Base-by-base conservation (phyloP, 176 grass and related monocot genomes). In the Thalia dealbata region DNA sequence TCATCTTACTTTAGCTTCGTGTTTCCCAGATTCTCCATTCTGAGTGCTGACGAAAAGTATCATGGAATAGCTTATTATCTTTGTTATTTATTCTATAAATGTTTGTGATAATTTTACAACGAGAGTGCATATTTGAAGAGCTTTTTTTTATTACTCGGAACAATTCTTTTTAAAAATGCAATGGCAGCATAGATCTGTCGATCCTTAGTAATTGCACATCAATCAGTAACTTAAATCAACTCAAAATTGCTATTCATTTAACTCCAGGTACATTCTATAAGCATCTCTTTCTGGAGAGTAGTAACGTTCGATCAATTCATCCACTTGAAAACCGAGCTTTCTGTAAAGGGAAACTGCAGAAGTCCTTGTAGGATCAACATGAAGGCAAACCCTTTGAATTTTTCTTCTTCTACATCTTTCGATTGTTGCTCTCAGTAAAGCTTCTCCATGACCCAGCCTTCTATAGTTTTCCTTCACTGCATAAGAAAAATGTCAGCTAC, bases 261-360 rank as follows among this genome's bases (percentile, higher is more conserved):
- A 85, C 86, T 97, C 95, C 64, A 97, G 52, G 71, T 84, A 92
- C 90, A 97, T 93, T 42, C 95, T 81, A 71, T 88, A 93, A 52
- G 90, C 95, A 76, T 91, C 55, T 77, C 87, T 91, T 25, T 84
- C 73, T 3, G 87, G 73, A 14, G 87, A 82, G 76, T 93, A 99
- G 71, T 88, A 99, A 61, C 79, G 83, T 24, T 83, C 73, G 32
- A 99, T 72, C 54, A 78, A 80, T 43, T 78, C 67, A 76, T 93
- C 95, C 19, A 93, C 55, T 79, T 84, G 77, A 74, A 99, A 99
- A 7, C 95, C 90, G 24, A 78, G 69, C 74, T 99, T 99, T 46
- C 41, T 26, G 66, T 99, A 93, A 59, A 99, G 85, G 63, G 81
- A 85, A 35, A 99, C 81, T 27, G 95, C 95, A 29, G 77, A 51